Evolutionary conservation across 805 yeast genomes (phyloP), one percentile per base, ranked within the genome.

Genomic region (Clavispora santaluciae): DNA sequence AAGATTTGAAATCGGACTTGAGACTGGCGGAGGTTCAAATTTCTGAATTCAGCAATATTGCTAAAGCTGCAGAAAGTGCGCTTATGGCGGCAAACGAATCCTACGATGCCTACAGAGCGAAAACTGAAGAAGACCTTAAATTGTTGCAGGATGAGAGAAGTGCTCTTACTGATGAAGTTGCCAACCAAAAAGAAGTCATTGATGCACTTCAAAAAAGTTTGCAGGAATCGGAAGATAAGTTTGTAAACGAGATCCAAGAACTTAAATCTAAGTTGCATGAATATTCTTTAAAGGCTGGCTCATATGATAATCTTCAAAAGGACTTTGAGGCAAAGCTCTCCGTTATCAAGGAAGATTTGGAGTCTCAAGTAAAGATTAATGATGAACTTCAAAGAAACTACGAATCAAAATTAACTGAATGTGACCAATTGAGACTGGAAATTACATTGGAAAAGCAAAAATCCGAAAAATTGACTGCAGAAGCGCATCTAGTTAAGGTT

Each of bases 31-130:
- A 76, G 48, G 66, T 73, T n/a, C 79, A 74, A 51, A 72, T 76
- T 8, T 70, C 70, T n/a, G 81, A 83, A 49, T 76, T 81, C 55
- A 76, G 80, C 42, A 66, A 65, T n/a, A 71, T 86, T 30, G 80
- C 89, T 0, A 61, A 63, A 38, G 78, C 84, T 11, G 78, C 87
- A 3, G 95, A 86, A 54, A 76, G 75, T 39, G 79, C 89, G 5
- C 66, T 86, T 28, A 60, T 64, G 28, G 67, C 72, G 35, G 65
- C 86, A 44, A 79, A 76, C 22, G 63, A 65, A 16, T 66, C 81
- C 1, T 83, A 74, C 55, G 86, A 67, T 22, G 52, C 56, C n/a
- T 62, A 54, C 34, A 66, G 55, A 41, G 38, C 17, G 6, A 61
- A 64, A 6, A 40, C 52, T 12, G 64, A 64, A 4, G 41, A 44